Evolutionary conservation across 331 rosid species (phyloP).

Genomic region (Prunus yedoensis): DNA sequence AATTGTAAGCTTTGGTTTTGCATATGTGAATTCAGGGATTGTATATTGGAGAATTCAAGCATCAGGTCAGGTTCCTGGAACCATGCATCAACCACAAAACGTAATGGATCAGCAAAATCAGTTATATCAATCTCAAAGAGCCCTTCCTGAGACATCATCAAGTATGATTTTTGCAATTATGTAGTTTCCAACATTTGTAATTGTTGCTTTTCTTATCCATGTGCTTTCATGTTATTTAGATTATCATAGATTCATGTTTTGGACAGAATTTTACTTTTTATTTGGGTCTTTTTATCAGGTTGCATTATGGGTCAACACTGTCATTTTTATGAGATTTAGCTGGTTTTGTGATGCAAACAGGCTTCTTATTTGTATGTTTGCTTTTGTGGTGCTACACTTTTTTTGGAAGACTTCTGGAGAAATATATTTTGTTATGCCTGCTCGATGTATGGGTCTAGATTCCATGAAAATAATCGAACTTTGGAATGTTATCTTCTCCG

Average conservation of each 20-base stretch:
- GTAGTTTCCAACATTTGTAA: neutral
- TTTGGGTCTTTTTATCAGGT: neutral
- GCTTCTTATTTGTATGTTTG: neutral
- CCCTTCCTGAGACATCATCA: slow-evolving; percentile 80
- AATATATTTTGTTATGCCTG: neutral
- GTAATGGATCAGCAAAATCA: slow-evolving; percentile 90
- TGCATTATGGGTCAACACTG: neutral
- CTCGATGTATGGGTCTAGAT: neutral
- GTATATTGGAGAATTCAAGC: slow-evolving; percentile 54
- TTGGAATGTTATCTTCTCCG: neutral
- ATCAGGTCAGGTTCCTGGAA: slow-evolving; percentile 52
- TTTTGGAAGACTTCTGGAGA: neutral
- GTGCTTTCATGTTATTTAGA: neutral
- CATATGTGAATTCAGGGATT: neutral
- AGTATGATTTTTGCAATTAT: slow-evolving; percentile 47
- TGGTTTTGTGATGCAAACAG: neutral
- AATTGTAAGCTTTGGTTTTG: neutral
- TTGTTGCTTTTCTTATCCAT: neutral
- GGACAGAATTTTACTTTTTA: neutral
- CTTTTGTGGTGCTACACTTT: neutral
- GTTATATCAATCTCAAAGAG: slow-evolving; percentile 76
- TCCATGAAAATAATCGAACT: neutral
- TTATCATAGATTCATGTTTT: neutral
- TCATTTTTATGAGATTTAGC: neutral
- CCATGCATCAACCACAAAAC: slow-evolving; percentile 70